Evolutionary conservation across 192 early-diverging fungal genomes (phyloP), one percentile per base, ranked within the genome.

Genomic region (Chytriomyces confervae): DNA sequence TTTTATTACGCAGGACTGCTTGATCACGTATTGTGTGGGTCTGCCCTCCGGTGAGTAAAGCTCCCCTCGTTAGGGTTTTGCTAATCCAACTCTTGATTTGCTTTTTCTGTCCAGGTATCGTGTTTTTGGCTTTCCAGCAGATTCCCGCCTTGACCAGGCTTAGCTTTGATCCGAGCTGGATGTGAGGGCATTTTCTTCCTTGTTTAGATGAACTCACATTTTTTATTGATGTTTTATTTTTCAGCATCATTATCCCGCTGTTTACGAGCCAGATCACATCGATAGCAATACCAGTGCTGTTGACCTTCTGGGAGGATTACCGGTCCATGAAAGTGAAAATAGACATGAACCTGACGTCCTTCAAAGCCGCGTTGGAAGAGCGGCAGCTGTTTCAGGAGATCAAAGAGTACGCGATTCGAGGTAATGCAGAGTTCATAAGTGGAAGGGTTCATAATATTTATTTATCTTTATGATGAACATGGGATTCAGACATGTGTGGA

Each of bases 381-480:
- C 7, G 23, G 16, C 29, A 27, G 11, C 23, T 68, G 23, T 68
- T 68, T 68, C 36, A 68, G 23, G 66, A 68, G 8, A 68, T 68
- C 23, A 68, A 68, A 46, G 24, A 36, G 43, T 68, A 46, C 18
- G 66, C 66, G 11, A 68, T 68, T 16, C 7, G 23, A 68, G 66
- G 66, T 64, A 29, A 27, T 27, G 24, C 24, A 0, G 62, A 0
- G 13, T 60, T 60, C 20, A 3, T 20, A 60, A 60, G 16, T 20
- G 57, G 16, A 27, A 0, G 57, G 13, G 20, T 20, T 60, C 57
- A 57, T 57, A 11, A 11, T n/a, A 3, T 60, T 20, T n/a, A 16
- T 60, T 1, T n/a, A 16, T 60, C 57, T n/a, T n/a, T n/a, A 1
- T 20, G 20, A 0, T n/a, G 2, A 60, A 60, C 13, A 18, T 20